phyloP scores from a whole-genome alignment of 2,329 filamentous ascomycete species.

The Bipolaris cookei region DNA sequence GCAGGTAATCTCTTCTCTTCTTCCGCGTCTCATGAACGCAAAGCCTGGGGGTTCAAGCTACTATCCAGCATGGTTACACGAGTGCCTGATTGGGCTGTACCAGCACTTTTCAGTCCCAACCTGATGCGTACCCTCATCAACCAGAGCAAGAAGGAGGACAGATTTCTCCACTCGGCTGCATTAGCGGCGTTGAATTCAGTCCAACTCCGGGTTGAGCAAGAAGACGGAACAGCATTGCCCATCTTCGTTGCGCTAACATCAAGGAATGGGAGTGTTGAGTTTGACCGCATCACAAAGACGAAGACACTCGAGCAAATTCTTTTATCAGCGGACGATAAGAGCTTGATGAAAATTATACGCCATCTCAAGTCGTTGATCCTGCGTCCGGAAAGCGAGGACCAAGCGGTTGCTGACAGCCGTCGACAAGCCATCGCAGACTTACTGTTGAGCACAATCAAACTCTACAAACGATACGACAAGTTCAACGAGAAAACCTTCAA shows the following conservation, averaged over 20 bases:
- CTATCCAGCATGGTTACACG: conserved; percentile 75
- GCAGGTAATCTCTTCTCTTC: conserved; percentile 82
- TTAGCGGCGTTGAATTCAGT: conserved; percentile 76
- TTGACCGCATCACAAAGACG: conserved; percentile 84
- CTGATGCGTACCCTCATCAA: conserved; percentile 64
- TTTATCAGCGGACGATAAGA: conserved; percentile 61
- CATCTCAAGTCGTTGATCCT: conserved; percentile 57
- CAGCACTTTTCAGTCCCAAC: conserved; percentile 79
- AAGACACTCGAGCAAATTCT: conserved; percentile 82
- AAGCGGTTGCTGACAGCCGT: conserved; percentile 53
- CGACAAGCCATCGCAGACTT: conserved; percentile 60
- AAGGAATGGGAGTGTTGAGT: conserved; percentile 73
- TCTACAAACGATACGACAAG: conserved; percentile 43
- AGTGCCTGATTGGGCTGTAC: conserved; percentile 57
- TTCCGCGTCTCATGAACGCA: conserved; percentile 82
- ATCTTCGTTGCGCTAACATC: conserved; percentile 73
- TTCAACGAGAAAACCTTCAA: conserved; percentile 35
- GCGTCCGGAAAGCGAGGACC: conserved; percentile 54
- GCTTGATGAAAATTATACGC: conserved; percentile 60
- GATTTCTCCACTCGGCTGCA: conserved; percentile 68
- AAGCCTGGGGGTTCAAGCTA: conserved; percentile 88
- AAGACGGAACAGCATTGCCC: conserved; percentile 63
- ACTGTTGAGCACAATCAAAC: conserved; percentile 58
- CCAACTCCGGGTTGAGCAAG: conserved; percentile 65
- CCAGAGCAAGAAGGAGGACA: conserved; percentile 45